Percentiles rank a stretch among this genome's conserved stretches.
These are phyloP conservation scores for Aspergillus affinis DNA, from an alignment of 495 filamentous ascomycete species.

Conservation along the genomic window DNA sequence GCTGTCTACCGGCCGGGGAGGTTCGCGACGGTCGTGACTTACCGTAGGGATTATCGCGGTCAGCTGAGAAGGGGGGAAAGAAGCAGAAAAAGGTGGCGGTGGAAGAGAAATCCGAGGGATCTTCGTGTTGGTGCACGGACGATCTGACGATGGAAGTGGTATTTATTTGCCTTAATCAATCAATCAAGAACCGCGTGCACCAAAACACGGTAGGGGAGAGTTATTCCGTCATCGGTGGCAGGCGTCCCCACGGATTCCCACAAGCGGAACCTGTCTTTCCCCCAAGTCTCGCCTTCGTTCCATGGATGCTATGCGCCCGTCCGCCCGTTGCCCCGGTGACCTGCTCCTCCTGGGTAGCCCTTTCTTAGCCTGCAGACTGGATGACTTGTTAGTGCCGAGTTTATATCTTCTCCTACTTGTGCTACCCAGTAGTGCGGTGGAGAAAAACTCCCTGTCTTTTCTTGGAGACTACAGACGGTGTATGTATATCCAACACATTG, in stretches of 20 bases:
- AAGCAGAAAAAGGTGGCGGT: neutral
- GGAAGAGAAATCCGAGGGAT: neutral
- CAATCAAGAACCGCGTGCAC: neutral
- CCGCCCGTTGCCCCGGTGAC: conserved; percentile 15
- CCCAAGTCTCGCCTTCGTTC: conserved; percentile 8
- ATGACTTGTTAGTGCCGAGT: too few relatives aligned
- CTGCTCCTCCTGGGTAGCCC: too few relatives aligned
- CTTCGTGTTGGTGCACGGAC: neutral
- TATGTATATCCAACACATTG: too few relatives aligned
- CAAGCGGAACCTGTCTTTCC: conserved; percentile 10
- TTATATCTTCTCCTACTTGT: too few relatives aligned
- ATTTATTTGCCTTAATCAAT: neutral
- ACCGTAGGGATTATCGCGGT: neutral
- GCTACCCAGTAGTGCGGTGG: too few relatives aligned
- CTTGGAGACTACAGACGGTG: too few relatives aligned
- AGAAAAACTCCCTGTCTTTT: too few relatives aligned
- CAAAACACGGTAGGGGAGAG: neutral
- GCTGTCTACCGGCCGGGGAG: neutral
- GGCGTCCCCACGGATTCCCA: conserved; percentile 21
- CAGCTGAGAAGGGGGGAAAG: neutral
- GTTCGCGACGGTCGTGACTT: neutral
- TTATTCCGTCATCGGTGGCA: conserved; percentile 6
- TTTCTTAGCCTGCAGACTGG: too few relatives aligned
- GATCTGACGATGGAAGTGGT: neutral
- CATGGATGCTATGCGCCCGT: conserved; percentile 21